Base-by-base conservation (phyloP, 108 stramenopile genomes). In the Craspedostauros australis region DNA sequence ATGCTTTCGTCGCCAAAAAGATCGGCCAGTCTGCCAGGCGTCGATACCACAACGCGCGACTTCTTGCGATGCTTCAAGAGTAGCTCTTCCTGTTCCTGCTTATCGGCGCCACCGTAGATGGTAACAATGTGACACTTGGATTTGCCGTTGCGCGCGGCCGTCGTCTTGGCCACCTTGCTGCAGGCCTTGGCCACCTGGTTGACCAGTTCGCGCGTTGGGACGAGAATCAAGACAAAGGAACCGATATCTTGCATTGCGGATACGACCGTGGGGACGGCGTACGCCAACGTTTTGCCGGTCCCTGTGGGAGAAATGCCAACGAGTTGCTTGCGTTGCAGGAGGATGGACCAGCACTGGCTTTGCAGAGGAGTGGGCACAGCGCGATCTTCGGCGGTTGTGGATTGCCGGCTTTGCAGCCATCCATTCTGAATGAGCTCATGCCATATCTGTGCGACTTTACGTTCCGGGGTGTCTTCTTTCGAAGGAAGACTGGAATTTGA, bases 121-220 rank as follows among this genome's bases (percentile, higher is more conserved):
- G 76, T 68, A 23, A 84, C 62, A 12, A 80, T 62, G 1, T 52
- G 30, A 20, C n/a, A 73, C 18, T 54, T 57, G 59, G 21, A 54
- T 48, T 39, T 68, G 69, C 40, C 47, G 21, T 23, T 34, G 11
- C 18, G 59, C 1, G 19, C 15, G 5, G 50, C 44, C 56, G 71
- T 50, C 23, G 62, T 75, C 39, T 84, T 70, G 28, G 64, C 73
- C 21, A 60, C 64, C 25, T 78, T 75, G 22, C 67, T 48, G 50
- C 67, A 63, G 6, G 62, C 76, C 20, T 64, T 67, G 9, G 62
- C 57, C 4, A 86, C 85, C 59, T 93, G 91, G 23, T 50, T 58
- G 21, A 72, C 76, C 48, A 93, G 56, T 54, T 93, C 91, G 49
- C 87, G 50, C 15, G 91, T 93, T 8, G 91, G 91, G n/a, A 84